Evolutionary conservation across 108 stramenopile genomes (phyloP).

Genomic region (Nitzschia sp.): DNA sequence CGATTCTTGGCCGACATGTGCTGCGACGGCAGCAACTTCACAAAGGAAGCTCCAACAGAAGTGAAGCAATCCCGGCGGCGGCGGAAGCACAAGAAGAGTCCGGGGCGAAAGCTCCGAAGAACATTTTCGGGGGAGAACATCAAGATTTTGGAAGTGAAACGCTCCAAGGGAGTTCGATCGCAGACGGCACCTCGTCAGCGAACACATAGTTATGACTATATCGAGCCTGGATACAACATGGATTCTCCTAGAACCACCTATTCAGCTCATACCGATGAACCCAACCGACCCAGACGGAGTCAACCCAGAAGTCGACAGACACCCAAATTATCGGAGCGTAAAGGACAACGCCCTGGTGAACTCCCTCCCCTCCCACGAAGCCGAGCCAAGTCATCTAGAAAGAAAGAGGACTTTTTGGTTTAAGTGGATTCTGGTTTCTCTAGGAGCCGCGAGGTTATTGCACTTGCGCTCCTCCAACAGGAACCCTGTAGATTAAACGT

Average conservation of each 20-base stretch:
- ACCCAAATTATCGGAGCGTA: no score
- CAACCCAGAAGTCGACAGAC: no score
- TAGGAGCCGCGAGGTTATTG: no score
- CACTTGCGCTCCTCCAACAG: no score
- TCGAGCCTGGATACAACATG: conserved; percentile 2
- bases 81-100: neutral
- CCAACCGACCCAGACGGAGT: conserved; percentile 1
- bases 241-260: conserved; percentile 10
- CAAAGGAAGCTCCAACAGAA: conserved; percentile 14
- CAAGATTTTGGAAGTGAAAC: conserved; percentile 15
- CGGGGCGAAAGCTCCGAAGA: conserved; percentile 5
- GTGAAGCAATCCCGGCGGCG: conserved; percentile 1
- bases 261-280: neutral
- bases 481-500: no score
- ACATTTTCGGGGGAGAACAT: conserved; percentile 16
- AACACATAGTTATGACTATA: conserved; percentile 8
- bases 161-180: conserved; percentile 20
- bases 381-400: no score
- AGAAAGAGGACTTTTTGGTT: no score
- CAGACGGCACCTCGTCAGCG: conserved; percentile 38
- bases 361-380: no score
- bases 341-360: no score
- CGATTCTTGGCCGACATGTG: conserved; percentile 31
- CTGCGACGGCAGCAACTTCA: conserved; percentile 18
- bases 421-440: no score